Evolutionary conservation across 306 rosid genomes (phyloP).

Genomic region (Acacia crassicarpa): DNA sequence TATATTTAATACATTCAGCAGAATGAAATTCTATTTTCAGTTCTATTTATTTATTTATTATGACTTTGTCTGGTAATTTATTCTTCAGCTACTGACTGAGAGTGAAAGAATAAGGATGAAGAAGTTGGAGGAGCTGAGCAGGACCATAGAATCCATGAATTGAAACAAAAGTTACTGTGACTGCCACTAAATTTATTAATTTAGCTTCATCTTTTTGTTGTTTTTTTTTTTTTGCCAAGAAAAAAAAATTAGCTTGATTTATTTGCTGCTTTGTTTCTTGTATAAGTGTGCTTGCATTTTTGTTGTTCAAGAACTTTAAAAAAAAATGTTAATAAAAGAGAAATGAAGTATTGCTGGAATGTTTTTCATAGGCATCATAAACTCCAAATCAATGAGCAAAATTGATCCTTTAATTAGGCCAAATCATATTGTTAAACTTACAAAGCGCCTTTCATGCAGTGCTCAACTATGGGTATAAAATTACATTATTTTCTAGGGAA

Average conservation of each 20-base stretch:
- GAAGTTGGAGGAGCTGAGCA: constrained; percentile 83
- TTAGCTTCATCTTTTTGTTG: background rate
- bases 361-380: background rate
- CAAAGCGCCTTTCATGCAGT: background rate
- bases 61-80: constrained; percentile 17
- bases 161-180: constrained; percentile 14
- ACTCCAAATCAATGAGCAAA: background rate
- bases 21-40: background rate
- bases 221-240: too few relatives aligned
- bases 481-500: too few relatives aligned
- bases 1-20: background rate
- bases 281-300: constrained; percentile 11
- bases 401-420: background rate
- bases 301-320: constrained; percentile 3
- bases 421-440: background rate
- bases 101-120: constrained; percentile 81
- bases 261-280: constrained; percentile 16
- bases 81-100: constrained; percentile 63
- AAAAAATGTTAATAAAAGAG: background rate
- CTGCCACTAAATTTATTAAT: background rate
- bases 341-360: background rate
- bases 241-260: background rate
- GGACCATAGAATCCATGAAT: constrained; percentile 47
- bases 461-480: background rate
- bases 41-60: background rate